These are phyloP conservation scores for Lasiosphaeria hispida DNA, from an alignment of 495 filamentous ascomycete genomes.

Conservation along the genomic window DNA sequence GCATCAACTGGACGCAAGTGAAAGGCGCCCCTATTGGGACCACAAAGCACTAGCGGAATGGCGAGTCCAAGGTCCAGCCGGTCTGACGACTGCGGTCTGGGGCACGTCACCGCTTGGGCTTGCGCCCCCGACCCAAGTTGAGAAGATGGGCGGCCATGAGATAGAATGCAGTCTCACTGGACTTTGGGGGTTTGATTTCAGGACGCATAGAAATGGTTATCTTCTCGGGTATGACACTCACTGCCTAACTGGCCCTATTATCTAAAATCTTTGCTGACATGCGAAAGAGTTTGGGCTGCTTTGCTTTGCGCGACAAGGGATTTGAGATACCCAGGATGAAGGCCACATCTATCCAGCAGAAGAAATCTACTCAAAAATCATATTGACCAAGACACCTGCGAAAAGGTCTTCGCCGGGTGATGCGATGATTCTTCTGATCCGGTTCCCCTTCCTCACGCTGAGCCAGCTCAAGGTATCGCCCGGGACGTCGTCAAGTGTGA, in stretches of 20 bases:
- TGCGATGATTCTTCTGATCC: conserved; percentile 65
- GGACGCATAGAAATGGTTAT: too few relatives aligned
- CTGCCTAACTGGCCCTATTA: too few relatives aligned
- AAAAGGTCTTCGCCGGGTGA: conserved; percentile 55
- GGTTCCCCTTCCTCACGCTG: conserved; percentile 66
- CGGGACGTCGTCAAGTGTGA: conserved; percentile 35
- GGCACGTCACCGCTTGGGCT: too few relatives aligned
- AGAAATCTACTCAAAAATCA: conserved; percentile 42
- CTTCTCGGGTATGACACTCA: too few relatives aligned
- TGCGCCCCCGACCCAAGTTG: neutral
- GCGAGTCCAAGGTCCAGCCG: neutral
- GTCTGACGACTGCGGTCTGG: too few relatives aligned
- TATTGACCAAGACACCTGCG: conserved; percentile 46
- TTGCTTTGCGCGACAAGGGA: conserved; percentile 26
- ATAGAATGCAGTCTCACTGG: neutral
- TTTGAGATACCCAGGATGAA: conserved; percentile 21
- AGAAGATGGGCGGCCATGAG: neutral
- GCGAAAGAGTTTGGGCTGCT: conserved; percentile 9
- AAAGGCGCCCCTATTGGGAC: conserved; percentile 78
- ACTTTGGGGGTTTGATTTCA: neutral
- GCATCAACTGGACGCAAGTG: conserved; percentile 89
- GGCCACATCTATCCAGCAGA: conserved; percentile 2
- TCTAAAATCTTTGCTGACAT: too few relatives aligned
- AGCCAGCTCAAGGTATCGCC: conserved; percentile 75
- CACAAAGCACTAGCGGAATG: conserved; percentile 60